Percentiles rank a stretch among this genome's conserved stretches.
phyloP scores from a whole-genome alignment of 139 green algal species.

The Desmodesmus armatus region DNA sequence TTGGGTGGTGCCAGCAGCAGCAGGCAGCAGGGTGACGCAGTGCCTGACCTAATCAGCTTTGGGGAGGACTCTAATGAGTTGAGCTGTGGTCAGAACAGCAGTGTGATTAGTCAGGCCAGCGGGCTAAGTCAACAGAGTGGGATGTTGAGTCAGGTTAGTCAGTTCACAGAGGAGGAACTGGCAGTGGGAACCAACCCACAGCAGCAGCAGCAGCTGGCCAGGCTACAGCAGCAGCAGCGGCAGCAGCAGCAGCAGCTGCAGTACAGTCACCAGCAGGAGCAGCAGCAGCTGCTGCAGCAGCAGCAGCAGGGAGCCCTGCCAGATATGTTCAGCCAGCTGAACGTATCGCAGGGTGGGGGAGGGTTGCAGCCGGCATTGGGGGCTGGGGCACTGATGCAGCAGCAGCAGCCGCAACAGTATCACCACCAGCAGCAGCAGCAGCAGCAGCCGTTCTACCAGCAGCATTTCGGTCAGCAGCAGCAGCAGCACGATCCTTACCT shows the following conservation, averaged over 20 bases:
- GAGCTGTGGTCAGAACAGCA: background rate
- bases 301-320: conserved; percentile 8
- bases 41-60: conserved; percentile 35
- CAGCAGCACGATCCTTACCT: background rate
- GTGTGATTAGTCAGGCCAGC: conserved; percentile 5
- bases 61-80: conserved; percentile 6
- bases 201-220: no score
- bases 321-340: conserved; percentile 30
- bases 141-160: conserved; percentile 3
- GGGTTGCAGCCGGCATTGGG: background rate
- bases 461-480: conserved; percentile 26
- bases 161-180: conserved; percentile 6
- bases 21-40: background rate
- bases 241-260: background rate
- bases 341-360: no score
- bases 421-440: no score
- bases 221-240: background rate
- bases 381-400: no score
- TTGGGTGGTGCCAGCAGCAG: no score
- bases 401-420: no score
- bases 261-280: background rate
- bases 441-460: background rate
- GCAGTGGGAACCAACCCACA: background rate
- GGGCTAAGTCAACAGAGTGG: conserved; percentile 11
- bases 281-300: conserved; percentile 15